A percentile compares a stretch with the other conserved stretches of the same genome.
Conservation (phyloP, 139 green algal genomes). For the Chlorella sp. region DNA sequence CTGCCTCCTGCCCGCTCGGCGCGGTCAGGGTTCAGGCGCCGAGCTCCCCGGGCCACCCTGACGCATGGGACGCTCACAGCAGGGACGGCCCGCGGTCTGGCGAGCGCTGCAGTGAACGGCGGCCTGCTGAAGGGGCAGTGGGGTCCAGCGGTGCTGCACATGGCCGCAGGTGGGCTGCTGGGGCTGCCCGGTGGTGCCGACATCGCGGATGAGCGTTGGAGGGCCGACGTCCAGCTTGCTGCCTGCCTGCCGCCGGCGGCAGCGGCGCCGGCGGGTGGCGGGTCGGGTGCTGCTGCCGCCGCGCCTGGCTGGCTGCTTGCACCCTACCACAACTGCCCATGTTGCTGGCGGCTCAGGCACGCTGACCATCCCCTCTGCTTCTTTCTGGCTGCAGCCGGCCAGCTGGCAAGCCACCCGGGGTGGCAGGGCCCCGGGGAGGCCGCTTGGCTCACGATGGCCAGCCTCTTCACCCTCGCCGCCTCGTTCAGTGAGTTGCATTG, state of each 20-base stretch:
- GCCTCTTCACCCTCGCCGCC: constrained; percentile 26
- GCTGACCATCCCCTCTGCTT: neutral
- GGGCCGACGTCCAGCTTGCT: neutral
- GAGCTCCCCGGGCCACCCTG: too few species aligned
- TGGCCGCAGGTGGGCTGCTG: neutral
- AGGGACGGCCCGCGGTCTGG: neutral
- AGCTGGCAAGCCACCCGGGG: neutral
- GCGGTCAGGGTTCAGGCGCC: too few species aligned
- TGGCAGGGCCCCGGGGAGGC: constrained; percentile 1
- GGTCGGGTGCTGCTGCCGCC: neutral
- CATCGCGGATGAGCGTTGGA: neutral
- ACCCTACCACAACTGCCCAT: neutral
- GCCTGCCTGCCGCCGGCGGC: neutral
- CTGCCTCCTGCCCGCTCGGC: too few species aligned
- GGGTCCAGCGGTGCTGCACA: neutral
- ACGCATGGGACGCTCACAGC: too few species aligned
- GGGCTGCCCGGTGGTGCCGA: neutral
- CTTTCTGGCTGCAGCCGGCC: neutral
- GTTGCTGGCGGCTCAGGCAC: neutral
- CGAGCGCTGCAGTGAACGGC: neutral
- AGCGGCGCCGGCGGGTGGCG: constrained; percentile 1
- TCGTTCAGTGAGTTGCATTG: constrained; percentile 28
- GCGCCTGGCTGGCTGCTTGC: neutral
- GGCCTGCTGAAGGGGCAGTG: neutral
- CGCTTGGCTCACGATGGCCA: constrained; percentile 23